Conservation (phyloP, 108 stramenopile species). For the Discostella pseudostelligera region DNA sequence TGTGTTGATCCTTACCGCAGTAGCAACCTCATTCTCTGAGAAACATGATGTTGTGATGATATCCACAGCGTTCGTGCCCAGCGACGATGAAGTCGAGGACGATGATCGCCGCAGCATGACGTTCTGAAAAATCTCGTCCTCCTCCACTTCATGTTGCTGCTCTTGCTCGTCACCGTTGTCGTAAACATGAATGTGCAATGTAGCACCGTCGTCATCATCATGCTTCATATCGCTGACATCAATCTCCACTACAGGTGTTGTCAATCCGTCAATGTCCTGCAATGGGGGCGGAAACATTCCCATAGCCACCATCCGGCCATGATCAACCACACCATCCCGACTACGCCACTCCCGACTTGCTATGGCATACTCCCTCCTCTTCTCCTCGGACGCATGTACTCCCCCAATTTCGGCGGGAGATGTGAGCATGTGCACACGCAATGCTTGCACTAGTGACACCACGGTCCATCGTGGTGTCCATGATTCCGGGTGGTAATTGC, state of each 20-base stretch:
- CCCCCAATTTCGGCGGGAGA: constrained; percentile 83
- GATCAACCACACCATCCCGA: constrained; percentile 41
- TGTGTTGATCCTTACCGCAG: too few relatives aligned
- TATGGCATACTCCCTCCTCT: constrained; percentile 45
- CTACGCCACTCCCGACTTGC: constrained; percentile 56
- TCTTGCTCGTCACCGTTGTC: too few relatives aligned
- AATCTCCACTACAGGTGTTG: neutral
- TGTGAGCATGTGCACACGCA: constrained; percentile 84
- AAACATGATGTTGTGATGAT: too few relatives aligned
- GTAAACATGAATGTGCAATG: too few relatives aligned
- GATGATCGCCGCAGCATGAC: too few relatives aligned
- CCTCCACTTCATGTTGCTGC: too few relatives aligned
- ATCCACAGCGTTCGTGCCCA: too few relatives aligned
- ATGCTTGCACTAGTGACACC: constrained; percentile 60
- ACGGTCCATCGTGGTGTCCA: constrained; percentile 89
- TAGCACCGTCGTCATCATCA: too few relatives aligned
- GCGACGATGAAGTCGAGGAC: too few relatives aligned
- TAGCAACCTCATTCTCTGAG: too few relatives aligned
- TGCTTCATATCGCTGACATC: neutral
- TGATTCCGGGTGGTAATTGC: constrained; percentile 84
- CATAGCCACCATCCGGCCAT: constrained; percentile 42
- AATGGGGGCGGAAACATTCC: constrained; percentile 28
- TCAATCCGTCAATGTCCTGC: constrained; percentile 3
- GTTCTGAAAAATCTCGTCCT: too few relatives aligned
- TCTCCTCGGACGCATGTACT: constrained; percentile 43